phyloP scores from a whole-genome alignment of 768 basidiomycete species.

The Suillus sp. region DNA sequence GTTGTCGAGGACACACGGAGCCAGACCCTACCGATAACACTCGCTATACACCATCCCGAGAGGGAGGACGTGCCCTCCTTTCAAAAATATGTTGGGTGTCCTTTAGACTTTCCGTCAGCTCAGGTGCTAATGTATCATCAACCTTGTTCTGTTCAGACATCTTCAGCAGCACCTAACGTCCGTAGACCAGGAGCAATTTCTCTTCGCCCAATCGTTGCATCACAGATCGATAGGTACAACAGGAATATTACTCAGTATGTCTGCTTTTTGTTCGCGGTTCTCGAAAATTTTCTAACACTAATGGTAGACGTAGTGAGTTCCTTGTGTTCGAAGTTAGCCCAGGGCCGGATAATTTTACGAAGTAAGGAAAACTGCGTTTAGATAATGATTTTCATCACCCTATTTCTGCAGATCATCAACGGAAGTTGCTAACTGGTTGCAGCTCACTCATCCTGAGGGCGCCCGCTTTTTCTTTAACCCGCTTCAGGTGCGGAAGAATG shows the following conservation, averaged over 20 bases:
- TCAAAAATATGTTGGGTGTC: background rate
- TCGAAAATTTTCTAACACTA: background rate
- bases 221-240: background rate
- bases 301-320: background rate
- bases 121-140: background rate
- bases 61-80: background rate
- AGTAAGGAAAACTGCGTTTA: background rate
- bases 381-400: background rate
- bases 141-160: background rate
- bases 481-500: slow-evolving; percentile 37
- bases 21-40: background rate
- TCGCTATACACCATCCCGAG: background rate
- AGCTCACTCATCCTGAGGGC: slow-evolving; percentile 52
- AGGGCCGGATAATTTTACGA: background rate
- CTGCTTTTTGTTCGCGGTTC: background rate
- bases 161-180: background rate
- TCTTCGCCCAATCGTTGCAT: background rate
- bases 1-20: background rate
- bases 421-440: background rate
- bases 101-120: background rate
- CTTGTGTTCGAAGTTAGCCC: background rate
- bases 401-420: slow-evolving; percentile 1
- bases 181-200: background rate
- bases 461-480: slow-evolving; percentile 51
- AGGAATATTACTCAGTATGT: slow-evolving; percentile 1